Evolutionary conservation across 2,329 filamentous ascomycete genomes (phyloP), one percentile per base, ranked within the genome.

Genomic region (Monosporascus sp.): DNA sequence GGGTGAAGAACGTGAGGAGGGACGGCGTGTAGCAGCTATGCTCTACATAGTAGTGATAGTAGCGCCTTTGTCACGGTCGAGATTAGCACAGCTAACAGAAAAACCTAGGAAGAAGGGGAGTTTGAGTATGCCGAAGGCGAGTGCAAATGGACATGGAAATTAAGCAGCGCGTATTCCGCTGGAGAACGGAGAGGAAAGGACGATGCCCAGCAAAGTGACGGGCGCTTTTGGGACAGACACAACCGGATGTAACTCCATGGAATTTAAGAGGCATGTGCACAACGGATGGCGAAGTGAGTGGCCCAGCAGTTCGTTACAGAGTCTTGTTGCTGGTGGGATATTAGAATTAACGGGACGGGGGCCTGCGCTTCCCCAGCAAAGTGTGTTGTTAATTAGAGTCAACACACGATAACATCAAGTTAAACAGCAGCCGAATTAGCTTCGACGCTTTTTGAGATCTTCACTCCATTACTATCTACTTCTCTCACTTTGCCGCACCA

Each of bases 261-360:
- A 85, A 85, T 65, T 65, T 81, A 54, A 71, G 81, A 53, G 81
- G 81, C 5, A 79, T 85, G 5, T 79, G 72, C 28, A 85, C 66
- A 82, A 82, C 67, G 82, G 78, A 79, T 67, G 81, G 81, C 2
- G 77, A 81, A 59, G 73, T 72, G 31, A 75, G 68, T 58, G 72
- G 76, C 40, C 59, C 85, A 52, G 47, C 43, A 14, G 37, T 57
- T 35, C 31, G 11, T 35, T 14, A 14, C 31, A 35, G 4, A 9
- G 5, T 35, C 11, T 14, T 35, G 5, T 14, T 35, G 9, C 5
- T 14, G 11, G 31, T 35, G 31, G 31, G 14, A 35, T 31, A 35
- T 5, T 5, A 35, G 31, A 35, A 14, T 35, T 35, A 14, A 35
- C 9, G 4, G 9, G 31, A 9, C 2, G 11, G 5, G 14, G 31